Percentiles rank a stretch among this genome's conserved stretches.
These are phyloP conservation scores for Begonia peltatifolia DNA, from an alignment of 306 rosid genomes.

Conservation along the genomic window DNA sequence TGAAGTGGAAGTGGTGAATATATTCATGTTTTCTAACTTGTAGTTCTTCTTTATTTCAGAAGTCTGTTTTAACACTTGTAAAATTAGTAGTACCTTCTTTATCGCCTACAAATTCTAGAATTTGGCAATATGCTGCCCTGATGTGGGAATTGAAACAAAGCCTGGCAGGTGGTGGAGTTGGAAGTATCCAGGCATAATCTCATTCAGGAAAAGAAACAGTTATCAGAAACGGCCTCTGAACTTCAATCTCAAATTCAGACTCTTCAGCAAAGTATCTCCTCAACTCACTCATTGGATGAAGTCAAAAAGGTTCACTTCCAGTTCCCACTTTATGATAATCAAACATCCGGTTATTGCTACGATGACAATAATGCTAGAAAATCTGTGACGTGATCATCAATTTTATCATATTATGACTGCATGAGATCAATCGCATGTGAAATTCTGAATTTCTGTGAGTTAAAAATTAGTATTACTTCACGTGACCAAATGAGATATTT, in stretches of 20 bases:
- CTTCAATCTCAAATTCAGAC: conserved; percentile 49
- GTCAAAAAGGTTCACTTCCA: conserved; percentile 42
- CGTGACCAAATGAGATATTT: conserved; percentile 12
- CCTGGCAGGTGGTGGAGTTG: conserved; percentile 80
- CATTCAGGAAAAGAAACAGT: conserved; percentile 50
- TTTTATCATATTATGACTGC: too few relatives aligned
- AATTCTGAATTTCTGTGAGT: neutral
- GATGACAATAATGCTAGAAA: neutral
- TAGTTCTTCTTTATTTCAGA: too few relatives aligned
- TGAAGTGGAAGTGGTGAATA: too few relatives aligned
- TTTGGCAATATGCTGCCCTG: conserved; percentile 26
- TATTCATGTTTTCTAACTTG: too few relatives aligned
- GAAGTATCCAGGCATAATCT: conserved; percentile 43
- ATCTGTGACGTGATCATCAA: neutral
- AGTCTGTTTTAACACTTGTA: too few relatives aligned
- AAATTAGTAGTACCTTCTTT: too few relatives aligned
- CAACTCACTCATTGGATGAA: conserved; percentile 25
- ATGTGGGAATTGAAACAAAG: conserved; percentile 75
- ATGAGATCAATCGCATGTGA: neutral
- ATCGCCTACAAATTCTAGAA: neutral
- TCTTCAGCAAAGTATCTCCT: conserved; percentile 31
- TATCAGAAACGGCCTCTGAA: conserved; percentile 39
- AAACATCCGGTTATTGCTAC: neutral
- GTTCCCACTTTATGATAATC: conserved; percentile 1
- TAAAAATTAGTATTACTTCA: neutral